phyloP scores from a whole-genome alignment of 2,329 filamentous ascomycete species.

The Escovopsis sp. region DNA sequence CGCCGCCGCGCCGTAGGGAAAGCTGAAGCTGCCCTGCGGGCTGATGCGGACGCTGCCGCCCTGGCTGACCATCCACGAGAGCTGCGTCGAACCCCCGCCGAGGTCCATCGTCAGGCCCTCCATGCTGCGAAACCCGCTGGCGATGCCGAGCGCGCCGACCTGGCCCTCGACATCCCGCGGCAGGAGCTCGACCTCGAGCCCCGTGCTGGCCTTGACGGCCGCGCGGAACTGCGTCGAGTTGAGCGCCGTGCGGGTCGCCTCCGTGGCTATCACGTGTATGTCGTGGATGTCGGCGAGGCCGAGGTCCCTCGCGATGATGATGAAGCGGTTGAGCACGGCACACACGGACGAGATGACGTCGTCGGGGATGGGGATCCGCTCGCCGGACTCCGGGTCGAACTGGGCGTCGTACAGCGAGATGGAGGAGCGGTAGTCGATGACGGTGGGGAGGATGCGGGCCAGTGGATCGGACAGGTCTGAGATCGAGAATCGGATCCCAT shows the following conservation, averaged over 20 bases:
- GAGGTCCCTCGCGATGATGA: constrained; percentile 15
- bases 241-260: constrained; percentile 16
- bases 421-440: constrained; percentile 16
- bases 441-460: constrained; percentile 42
- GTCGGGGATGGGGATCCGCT: constrained; percentile 16
- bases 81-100: constrained; percentile 53
- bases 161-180: constrained; percentile 51
- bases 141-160: constrained; percentile 50
- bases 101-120: constrained; percentile 57
- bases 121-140: constrained; percentile 45
- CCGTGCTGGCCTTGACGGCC: constrained; percentile 36
- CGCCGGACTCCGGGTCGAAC: constrained; percentile 15
- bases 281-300: constrained; percentile 9
- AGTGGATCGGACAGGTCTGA: constrained; percentile 26
- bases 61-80: constrained; percentile 47
- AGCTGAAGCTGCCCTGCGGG: constrained; percentile 41
- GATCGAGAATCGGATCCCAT: constrained; percentile 60
- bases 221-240: constrained; percentile 15
- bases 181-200: constrained; percentile 44
- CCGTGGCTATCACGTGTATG: constrained; percentile 17
- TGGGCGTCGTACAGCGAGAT: constrained; percentile 19
- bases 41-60: constrained; percentile 35
- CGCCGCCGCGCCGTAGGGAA: constrained; percentile 57
- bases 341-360: constrained; percentile 13
- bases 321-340: constrained; percentile 13